Percentiles rank a stretch among this genome's conserved stretches.
Evolutionary conservation across 2,329 filamentous ascomycete species (phyloP).

Genomic region (Colletotrichum sp.): DNA sequence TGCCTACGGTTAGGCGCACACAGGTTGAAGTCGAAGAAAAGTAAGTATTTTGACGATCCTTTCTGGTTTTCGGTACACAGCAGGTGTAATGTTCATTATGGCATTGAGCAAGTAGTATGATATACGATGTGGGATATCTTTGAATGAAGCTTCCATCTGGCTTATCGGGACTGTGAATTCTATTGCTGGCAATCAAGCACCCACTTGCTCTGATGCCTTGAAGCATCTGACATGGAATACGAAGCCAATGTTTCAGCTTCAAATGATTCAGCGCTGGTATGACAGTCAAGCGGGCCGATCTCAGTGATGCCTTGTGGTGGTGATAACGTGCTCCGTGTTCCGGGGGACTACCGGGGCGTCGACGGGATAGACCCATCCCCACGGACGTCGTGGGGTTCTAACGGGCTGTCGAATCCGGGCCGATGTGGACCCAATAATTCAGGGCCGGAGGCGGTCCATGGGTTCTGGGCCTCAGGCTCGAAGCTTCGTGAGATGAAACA

Average conservation of each 20-base stretch:
- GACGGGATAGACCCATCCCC: not conserved
- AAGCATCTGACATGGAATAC: not conserved
- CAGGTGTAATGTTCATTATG: not conserved
- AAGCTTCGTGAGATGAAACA: not conserved
- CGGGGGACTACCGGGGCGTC: not conserved
- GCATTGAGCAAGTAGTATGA: not conserved
- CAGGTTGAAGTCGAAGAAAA: not conserved
- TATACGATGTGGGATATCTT: not conserved
- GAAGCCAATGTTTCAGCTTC: not conserved
- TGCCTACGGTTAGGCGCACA: not conserved
- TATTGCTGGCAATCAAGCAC: not conserved
- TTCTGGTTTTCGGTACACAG: not conserved
- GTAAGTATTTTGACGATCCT: not conserved
- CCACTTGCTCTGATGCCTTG: not conserved
- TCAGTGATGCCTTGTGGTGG: not conserved
- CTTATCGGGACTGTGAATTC: not conserved
- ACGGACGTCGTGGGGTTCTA: not conserved
- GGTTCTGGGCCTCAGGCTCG: not conserved
- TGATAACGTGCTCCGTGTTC: not conserved
- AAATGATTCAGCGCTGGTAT: not conserved
- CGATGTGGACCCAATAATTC: not conserved
- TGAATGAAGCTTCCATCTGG: not conserved
- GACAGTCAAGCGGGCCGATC: not conserved
- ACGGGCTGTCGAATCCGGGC: accelerated
- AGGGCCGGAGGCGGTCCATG: not conserved